These are phyloP conservation scores for Phytophthora tubulina DNA, from an alignment of 352 stramenopile genomes.

Conservation along the genomic window DNA sequence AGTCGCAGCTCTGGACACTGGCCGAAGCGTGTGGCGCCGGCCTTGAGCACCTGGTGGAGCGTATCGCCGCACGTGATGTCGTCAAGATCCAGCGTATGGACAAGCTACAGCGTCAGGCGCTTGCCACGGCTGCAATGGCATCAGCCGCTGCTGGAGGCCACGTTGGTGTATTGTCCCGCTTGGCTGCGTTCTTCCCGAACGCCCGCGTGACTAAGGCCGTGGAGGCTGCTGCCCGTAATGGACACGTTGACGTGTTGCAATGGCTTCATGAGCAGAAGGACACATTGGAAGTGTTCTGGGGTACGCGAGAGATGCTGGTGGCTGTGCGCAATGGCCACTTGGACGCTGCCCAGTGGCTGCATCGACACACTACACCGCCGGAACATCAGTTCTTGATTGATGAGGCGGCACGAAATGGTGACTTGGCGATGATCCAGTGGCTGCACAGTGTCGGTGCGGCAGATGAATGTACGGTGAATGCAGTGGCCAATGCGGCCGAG, in stretches of 20 bases:
- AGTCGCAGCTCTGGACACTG: slow-evolving; percentile 38
- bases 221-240: slow-evolving; percentile 38
- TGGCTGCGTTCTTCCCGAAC: slow-evolving; percentile 28
- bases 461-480: slow-evolving; percentile 47
- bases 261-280: slow-evolving; percentile 43
- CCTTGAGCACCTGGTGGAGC: slow-evolving; percentile 30
- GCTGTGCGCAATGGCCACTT: slow-evolving; percentile 48
- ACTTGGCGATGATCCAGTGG: slow-evolving; percentile 53
- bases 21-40: slow-evolving; percentile 14
- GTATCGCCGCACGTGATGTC: slow-evolving; percentile 18
- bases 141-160: slow-evolving; percentile 27
- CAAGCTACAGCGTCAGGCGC: slow-evolving; percentile 30
- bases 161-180: slow-evolving; percentile 37
- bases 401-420: slow-evolving; percentile 45
- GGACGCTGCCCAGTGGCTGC: slow-evolving; percentile 48
- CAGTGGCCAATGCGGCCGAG: slow-evolving; percentile 48
- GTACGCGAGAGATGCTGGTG: slow-evolving; percentile 38
- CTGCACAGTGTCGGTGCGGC: slow-evolving; percentile 35
- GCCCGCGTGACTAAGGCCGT: slow-evolving; percentile 46
- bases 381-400: slow-evolving; percentile 46
- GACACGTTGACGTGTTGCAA: slow-evolving; percentile 42
- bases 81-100: slow-evolving; percentile 1
- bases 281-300: slow-evolving; percentile 37
- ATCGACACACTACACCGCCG: slow-evolving; percentile 37
- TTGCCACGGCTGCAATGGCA: slow-evolving; percentile 27